These are phyloP conservation scores for Phytopythium delawarense DNA, from an alignment of 352 stramenopile species.

Conservation along the genomic window DNA sequence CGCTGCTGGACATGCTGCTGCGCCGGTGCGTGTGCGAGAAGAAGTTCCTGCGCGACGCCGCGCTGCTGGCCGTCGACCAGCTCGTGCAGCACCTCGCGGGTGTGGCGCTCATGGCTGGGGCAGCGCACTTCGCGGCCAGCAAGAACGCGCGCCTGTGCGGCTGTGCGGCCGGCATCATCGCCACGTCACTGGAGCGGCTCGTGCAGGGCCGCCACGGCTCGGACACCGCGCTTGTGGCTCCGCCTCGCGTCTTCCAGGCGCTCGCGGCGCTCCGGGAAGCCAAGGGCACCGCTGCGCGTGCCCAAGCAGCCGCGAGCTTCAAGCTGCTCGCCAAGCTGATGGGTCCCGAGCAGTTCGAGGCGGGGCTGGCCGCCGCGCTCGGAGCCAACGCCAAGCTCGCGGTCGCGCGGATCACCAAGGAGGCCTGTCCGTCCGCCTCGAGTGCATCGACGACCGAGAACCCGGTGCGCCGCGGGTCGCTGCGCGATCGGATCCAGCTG, in stretches of 20 bases:
- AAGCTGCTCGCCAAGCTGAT: slow-evolving; percentile 35
- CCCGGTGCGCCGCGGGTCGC: slow-evolving; percentile 18
- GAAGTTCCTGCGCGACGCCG: slow-evolving; percentile 62
- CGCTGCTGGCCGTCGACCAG: slow-evolving; percentile 30
- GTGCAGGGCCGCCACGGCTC: slow-evolving; percentile 8
- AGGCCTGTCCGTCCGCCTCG: slow-evolving; percentile 22
- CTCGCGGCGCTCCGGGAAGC: slow-evolving; percentile 39
- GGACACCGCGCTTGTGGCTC: slow-evolving; percentile 1
- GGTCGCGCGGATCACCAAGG: slow-evolving; percentile 33
- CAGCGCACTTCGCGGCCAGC: slow-evolving; percentile 38
- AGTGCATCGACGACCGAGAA: background rate
- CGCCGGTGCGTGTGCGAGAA: slow-evolving; percentile 71
- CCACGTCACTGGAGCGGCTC: slow-evolving; percentile 24
- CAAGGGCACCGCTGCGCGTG: slow-evolving; percentile 43
- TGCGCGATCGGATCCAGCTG: slow-evolving; percentile 31
- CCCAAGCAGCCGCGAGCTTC: slow-evolving; percentile 37
- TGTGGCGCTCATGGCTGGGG: slow-evolving; percentile 30
- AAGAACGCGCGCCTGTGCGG: slow-evolving; percentile 62
- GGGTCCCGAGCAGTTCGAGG: slow-evolving; percentile 24
- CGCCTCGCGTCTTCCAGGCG: slow-evolving; percentile 23
- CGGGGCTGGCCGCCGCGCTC: slow-evolving; percentile 27
- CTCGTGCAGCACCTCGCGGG: slow-evolving; percentile 38
- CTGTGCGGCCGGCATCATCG: slow-evolving; percentile 39
- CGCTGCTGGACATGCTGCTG: slow-evolving; percentile 51
- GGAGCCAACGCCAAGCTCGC: slow-evolving; percentile 11